A percentile compares a stretch with the other conserved stretches of the same genome.
phyloP scores from a whole-genome alignment of 305 asterid genomes.

The Fraxinus xanthoxyloides region DNA sequence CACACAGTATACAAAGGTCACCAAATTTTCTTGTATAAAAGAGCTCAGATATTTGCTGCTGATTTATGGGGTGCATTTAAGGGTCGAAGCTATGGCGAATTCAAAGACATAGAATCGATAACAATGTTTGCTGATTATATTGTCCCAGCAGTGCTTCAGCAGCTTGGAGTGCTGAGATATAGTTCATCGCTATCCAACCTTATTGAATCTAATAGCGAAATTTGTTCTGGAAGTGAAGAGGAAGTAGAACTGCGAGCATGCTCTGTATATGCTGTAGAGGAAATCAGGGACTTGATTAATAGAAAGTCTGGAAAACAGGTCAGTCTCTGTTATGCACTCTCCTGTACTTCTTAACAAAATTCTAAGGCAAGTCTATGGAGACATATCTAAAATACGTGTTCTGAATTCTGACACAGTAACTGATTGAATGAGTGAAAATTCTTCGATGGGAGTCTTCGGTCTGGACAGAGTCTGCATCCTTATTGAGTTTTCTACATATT shows the following conservation, averaged over 20 bases:
- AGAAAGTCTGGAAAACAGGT: constrained; percentile 79
- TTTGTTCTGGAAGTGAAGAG: constrained; percentile 86
- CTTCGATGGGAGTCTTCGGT: background rate
- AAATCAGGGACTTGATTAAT: constrained; percentile 63
- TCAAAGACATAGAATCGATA: constrained; percentile 63
- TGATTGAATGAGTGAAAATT: background rate
- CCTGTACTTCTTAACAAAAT: background rate
- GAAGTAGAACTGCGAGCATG: constrained; percentile 95
- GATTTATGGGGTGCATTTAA: constrained; percentile 98
- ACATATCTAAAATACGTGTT: background rate
- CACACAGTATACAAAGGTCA: constrained; percentile 90
- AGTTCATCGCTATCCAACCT: constrained; percentile 47
- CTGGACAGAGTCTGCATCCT: background rate
- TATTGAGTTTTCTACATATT: background rate
- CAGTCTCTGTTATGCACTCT: background rate
- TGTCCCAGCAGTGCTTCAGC: constrained; percentile 88
- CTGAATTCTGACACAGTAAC: background rate
- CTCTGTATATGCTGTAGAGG: constrained; percentile 85
- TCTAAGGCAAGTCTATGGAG: background rate
- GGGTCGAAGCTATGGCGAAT: constrained; percentile 81
- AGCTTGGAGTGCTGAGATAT: constrained; percentile 81
- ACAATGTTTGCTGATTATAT: constrained; percentile 96
- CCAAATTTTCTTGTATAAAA: constrained; percentile 91
- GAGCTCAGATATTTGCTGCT: constrained; percentile 96
- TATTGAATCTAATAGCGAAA: constrained; percentile 55